Base-by-base conservation (phyloP, 2,329 filamentous ascomycete genomes). In the Coniochaeta sp. region DNA sequence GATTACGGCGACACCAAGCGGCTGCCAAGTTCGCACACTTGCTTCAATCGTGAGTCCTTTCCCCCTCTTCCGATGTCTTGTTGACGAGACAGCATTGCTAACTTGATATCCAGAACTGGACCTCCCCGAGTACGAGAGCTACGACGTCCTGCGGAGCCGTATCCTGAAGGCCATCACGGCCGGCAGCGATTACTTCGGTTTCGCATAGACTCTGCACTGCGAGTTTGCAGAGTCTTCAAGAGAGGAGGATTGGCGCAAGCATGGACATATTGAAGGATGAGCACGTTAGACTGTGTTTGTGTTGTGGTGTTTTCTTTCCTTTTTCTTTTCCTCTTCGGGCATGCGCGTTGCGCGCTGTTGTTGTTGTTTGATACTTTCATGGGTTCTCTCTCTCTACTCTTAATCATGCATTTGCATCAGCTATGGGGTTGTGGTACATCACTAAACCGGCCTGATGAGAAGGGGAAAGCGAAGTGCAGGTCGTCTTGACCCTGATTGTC, bases 1-100 rank as follows among this genome's bases (percentile, higher is more conserved):
- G 94, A 97, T 70, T 96, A 95, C 71, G 91, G 92, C 61, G 92
- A 87, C 76, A 97, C 96, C 72, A 89, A 96, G 65, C 87, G 94
- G 59, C 79, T 99, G 58, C 94, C 94, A 52, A 95, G 89, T 62
- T 96, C 91, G 61, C 95, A 99, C 70, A 99, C 94, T 57, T 99
- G 94, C 77, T 99, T 99, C 75, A 99, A 99, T 69, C 94, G 91
- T 96, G 82, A 87, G 89, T 87, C 22, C 18, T 45, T 51, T 22
- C 35, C 20, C 24, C 14, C 49, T n/a, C 32, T 31, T n/a, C 14
- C 28, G 6, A n/a, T 24, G 9, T 13, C 13, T 24, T n/a, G n/a
- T n/a, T 14, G n/a, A 26, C 3, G 20, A 16, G 38, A 48, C 52
- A 51, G 51, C 49, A 51, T 12, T 46, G 18, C 49, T 35, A 35